Conservation (phyloP, 108 stramenopile genomes). For the Skeletonema marinoi region DNA sequence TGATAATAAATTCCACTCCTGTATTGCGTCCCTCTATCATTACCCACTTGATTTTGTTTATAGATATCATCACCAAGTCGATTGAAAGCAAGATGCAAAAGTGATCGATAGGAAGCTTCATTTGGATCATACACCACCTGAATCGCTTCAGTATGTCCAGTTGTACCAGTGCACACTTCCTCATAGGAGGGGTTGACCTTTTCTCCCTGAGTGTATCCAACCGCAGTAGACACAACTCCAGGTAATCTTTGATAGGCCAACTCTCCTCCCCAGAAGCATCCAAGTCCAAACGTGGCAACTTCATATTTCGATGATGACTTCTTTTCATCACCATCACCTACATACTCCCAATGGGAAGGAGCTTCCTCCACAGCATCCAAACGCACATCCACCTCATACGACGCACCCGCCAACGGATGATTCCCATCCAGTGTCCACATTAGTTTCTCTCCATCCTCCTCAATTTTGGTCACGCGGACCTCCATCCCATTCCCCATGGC, state of each 20-base stretch:
- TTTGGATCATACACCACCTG: slow-evolving; percentile 82
- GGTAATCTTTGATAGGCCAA: slow-evolving; percentile 81
- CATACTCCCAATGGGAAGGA: slow-evolving; percentile 42
- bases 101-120: slow-evolving; percentile 66
- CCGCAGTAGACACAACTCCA: slow-evolving; percentile 79
- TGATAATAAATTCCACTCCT: slow-evolving; percentile 87
- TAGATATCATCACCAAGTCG: slow-evolving; percentile 64
- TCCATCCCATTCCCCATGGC: slow-evolving; percentile 52
- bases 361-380: slow-evolving; percentile 49
- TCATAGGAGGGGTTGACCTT: slow-evolving; percentile 74
- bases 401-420: slow-evolving; percentile 70
- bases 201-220: slow-evolving; percentile 87
- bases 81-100: slow-evolving; percentile 74
- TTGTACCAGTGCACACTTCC: slow-evolving; percentile 77
- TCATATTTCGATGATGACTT: slow-evolving; percentile 28
- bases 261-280: slow-evolving; percentile 90
- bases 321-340: not conserved
- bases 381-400: slow-evolving; percentile 56
- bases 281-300: slow-evolving; percentile 77
- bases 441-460: slow-evolving; percentile 30
- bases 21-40: slow-evolving; percentile 92
- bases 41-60: slow-evolving; percentile 78
- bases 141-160: slow-evolving; percentile 92
- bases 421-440: slow-evolving; percentile 78
- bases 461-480: slow-evolving; percentile 47